Conservation (phyloP, 148 eudicot genomes). For the Amaranthus hypochondriacus region DNA sequence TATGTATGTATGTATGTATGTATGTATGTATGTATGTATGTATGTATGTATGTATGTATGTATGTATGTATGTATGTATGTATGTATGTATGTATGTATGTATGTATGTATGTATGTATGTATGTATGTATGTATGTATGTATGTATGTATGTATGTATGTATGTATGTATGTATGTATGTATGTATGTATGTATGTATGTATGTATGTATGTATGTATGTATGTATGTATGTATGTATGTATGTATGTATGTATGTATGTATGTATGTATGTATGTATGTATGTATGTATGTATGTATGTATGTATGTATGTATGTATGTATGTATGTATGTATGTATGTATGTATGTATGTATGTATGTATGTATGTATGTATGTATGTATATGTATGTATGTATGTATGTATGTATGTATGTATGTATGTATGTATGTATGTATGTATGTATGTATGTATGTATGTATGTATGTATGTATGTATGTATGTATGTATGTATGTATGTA, state of each 20-base stretch:
- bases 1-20: background rate
- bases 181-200: background rate
- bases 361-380: background rate
- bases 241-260: background rate
- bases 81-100: background rate
- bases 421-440: background rate
- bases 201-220: background rate
- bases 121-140: background rate
- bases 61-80: slow-evolving; percentile 5
- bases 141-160: background rate
- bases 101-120: background rate
- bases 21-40: background rate
- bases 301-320: background rate
- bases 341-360: background rate
- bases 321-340: background rate
- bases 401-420: background rate
- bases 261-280: background rate
- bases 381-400: background rate
- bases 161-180: background rate
- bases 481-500: background rate
- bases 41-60: background rate
- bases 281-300: background rate
- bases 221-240: background rate
- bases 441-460: background rate
- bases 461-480: background rate